Conservation (phyloP, 306 rosid species). For the Rosa rugosa region DNA sequence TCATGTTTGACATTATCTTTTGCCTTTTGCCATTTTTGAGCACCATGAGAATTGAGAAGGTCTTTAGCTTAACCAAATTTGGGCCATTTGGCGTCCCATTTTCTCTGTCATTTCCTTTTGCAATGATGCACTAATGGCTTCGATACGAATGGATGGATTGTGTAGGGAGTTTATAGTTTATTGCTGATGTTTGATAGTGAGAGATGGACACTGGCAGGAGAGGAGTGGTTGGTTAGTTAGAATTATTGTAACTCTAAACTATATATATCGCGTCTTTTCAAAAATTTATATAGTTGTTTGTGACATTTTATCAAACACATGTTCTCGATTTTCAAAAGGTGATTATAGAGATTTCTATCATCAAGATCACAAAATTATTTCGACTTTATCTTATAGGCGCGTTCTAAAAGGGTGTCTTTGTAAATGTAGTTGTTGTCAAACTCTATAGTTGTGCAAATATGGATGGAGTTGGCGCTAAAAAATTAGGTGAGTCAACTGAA, state of each 20-base stretch:
- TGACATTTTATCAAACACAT: background rate
- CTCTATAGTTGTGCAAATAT: no score
- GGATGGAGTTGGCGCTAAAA: no score
- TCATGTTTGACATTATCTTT: background rate
- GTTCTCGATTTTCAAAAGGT: no score
- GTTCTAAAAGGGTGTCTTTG: no score
- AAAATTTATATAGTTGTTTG: background rate
- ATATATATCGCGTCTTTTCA: no score
- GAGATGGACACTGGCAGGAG: background rate
- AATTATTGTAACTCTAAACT: background rate
- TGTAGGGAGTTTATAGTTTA: background rate
- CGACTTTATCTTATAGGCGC: background rate
- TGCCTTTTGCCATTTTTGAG: background rate
- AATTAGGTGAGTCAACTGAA: no score
- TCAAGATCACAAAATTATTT: no score
- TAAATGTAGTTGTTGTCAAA: no score
- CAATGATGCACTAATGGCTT: background rate
- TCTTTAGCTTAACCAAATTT: background rate
- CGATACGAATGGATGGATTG: background rate
- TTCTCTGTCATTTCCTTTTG: background rate
- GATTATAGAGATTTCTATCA: no score
- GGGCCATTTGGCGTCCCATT: background rate
- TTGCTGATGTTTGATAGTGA: background rate
- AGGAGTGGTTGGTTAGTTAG: background rate
- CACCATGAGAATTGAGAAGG: background rate